Evolutionary conservation across 306 rosid genomes (phyloP), one percentile per base, ranked within the genome.

Genomic region (Inga laurina): DNA sequence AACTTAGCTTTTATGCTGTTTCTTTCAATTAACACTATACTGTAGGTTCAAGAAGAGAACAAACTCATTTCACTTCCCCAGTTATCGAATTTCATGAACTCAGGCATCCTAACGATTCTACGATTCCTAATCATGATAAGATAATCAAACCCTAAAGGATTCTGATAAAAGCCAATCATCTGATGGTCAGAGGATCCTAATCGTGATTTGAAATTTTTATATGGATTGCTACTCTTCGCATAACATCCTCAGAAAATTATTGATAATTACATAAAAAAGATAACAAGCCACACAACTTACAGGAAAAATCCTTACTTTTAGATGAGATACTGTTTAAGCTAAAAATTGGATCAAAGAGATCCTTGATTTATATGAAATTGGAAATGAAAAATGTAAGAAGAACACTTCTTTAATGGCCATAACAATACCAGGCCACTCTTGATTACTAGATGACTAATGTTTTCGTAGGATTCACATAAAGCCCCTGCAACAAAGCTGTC

Each of bases 381-480:
- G 34, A 74, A 74, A 1, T 8, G 0, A 61, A 34, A 19, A 19
- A 32, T 75, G 66, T 9, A 48, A 51, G 21, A 27, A 48, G 24
- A 16, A 75, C 10, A 11, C 22, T 34, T 32, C 48, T 45, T 70
- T 24, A 22, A 72, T 7, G 39, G 7, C 12, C 76, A 27, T 22
- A 3, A 24, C n/a, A 72, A 24, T 45, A 45, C 21, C 13, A 43
- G 32, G 52, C 21, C 9, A 41, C 75, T 22, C 39, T 43, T 72
- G 59, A 46, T 72, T 46, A 46, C 76, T 72, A 46, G 39, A 67
- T 19, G 67, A 35, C 19, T 35, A 21, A 34, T 39, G 34, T 22
- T 41, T 34, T 10, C 8, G 46, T 80, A 80, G 77, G 81, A 49
- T 74, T 67, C 71, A 57, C 61, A 73, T 19, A 27, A 51, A 67